Evolutionary conservation across 2,329 filamentous ascomycete species (phyloP).

Genomic region (Tolypocladium tundrense): DNA sequence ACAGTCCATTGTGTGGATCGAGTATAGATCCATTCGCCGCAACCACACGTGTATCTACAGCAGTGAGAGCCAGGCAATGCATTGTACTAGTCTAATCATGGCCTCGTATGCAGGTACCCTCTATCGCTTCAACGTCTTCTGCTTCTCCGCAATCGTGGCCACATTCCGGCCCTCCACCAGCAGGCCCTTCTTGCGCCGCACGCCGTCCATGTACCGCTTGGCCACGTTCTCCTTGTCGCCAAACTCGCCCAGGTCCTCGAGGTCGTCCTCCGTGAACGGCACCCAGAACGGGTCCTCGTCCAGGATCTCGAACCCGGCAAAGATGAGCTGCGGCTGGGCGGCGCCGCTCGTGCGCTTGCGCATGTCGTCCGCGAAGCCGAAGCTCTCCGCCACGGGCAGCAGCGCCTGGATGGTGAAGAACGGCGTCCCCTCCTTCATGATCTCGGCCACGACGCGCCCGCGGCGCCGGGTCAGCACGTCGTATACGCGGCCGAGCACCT

Average conservation of each 20-base stretch:
- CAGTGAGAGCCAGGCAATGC: too few relatives aligned
- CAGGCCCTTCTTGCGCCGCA: slow-evolving; percentile 78
- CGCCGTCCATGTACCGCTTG: slow-evolving; percentile 88
- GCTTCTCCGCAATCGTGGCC: slow-evolving; percentile 87
- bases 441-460: slow-evolving; percentile 80
- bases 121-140: slow-evolving; percentile 56
- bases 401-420: slow-evolving; percentile 90
- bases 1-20: too few relatives aligned
- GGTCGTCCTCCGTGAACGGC: slow-evolving; percentile 87
- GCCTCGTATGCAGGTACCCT: not conserved
- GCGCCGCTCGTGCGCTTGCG: slow-evolving; percentile 85
- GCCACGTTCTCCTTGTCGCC: slow-evolving; percentile 94
- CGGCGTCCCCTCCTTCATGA: slow-evolving; percentile 87
- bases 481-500: slow-evolving; percentile 92
- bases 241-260: slow-evolving; percentile 90
- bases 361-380: slow-evolving; percentile 95
- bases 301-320: slow-evolving; percentile 83
- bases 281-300: slow-evolving; percentile 98
- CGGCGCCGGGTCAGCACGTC: slow-evolving; percentile 92
- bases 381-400: slow-evolving; percentile 86
- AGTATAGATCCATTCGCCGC: not conserved
- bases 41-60: not conserved
- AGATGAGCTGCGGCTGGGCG: slow-evolving; percentile 86
- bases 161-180: slow-evolving; percentile 68
- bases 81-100: not conserved